Conservation (phyloP, 2,329 filamentous ascomycete species). For the Trichoderma endophyticum region DNA sequence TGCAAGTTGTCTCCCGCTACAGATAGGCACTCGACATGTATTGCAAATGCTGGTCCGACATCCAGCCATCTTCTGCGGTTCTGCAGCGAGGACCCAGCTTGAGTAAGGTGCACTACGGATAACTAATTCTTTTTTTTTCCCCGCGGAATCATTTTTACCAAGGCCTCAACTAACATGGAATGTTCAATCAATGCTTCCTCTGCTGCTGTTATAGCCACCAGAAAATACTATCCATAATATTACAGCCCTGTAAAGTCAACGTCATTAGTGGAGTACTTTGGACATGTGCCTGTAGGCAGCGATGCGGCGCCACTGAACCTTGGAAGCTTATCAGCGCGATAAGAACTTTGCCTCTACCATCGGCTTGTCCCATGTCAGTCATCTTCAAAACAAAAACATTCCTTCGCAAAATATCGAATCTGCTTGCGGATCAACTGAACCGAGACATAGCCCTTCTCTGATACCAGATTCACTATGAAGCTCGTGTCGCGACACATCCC, state of each 20-base stretch:
- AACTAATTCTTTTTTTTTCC: too few relatives aligned
- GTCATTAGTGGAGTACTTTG: neutral
- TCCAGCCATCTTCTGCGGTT: too few relatives aligned
- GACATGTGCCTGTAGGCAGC: neutral
- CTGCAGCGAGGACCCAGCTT: too few relatives aligned
- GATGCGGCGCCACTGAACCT: neutral
- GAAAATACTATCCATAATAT: too few relatives aligned
- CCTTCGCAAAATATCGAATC: neutral
- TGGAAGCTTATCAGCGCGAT: neutral
- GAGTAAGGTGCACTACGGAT: too few relatives aligned
- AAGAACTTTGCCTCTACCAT: neutral
- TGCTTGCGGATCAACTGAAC: neutral
- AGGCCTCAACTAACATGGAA: too few relatives aligned
- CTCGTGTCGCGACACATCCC: conserved; percentile 38
- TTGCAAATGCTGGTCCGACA: too few relatives aligned
- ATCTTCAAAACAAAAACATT: neutral
- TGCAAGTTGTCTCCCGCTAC: too few relatives aligned
- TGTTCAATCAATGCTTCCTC: too few relatives aligned
- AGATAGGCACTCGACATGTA: too few relatives aligned
- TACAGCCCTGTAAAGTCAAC: neutral
- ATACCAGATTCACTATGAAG: conserved; percentile 33
- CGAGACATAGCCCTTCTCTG: neutral
- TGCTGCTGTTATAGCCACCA: too few relatives aligned
- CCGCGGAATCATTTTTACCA: too few relatives aligned
- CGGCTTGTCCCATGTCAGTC: neutral